Conservation (phyloP, 2,329 filamentous ascomycete species). For the Aspergillus proliferans region DNA sequence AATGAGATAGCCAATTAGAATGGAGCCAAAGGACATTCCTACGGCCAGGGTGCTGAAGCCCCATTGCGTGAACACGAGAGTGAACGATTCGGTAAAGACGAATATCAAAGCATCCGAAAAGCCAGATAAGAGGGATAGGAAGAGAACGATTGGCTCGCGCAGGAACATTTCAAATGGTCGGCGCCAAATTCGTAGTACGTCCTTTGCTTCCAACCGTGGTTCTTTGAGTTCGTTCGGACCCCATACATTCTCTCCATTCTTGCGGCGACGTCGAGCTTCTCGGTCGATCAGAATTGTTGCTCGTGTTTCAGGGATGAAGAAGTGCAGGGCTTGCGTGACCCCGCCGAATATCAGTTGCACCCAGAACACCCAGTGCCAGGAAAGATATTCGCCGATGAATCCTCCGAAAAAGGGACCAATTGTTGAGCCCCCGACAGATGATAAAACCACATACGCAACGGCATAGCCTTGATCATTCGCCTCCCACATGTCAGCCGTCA, state of each 20-base stretch:
- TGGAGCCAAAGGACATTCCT: conserved; percentile 43
- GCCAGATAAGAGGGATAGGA: conserved; percentile 55
- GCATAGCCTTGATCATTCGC: conserved; percentile 54
- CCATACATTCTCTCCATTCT: conserved; percentile 57
- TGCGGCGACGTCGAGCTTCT: conserved; percentile 52
- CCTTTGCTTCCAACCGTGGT: conserved; percentile 50
- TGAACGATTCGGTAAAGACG: conserved; percentile 59
- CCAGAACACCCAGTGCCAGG: conserved; percentile 60
- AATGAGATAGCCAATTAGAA: conserved; percentile 46
- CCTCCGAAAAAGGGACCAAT: conserved; percentile 48
- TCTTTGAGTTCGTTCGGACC: conserved; percentile 66
- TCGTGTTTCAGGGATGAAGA: conserved; percentile 52
- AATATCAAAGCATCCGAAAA: conserved; percentile 62
- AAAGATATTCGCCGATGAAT: conserved; percentile 42
- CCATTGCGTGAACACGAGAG: conserved; percentile 56
- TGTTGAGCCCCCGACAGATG: conserved; percentile 50
- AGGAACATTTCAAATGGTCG: conserved; percentile 60
- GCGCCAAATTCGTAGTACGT: conserved; percentile 53
- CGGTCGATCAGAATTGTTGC: conserved; percentile 52
- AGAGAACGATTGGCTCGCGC: conserved; percentile 59
- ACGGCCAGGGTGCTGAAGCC: conserved; percentile 45
- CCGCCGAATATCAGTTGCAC: conserved; percentile 54
- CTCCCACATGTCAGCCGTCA: conserved; percentile 59
- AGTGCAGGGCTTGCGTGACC: conserved; percentile 46
- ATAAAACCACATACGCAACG: conserved; percentile 55